phyloP scores from a whole-genome alignment of 305 asterid genomes.

The Fraxinus velutina region DNA sequence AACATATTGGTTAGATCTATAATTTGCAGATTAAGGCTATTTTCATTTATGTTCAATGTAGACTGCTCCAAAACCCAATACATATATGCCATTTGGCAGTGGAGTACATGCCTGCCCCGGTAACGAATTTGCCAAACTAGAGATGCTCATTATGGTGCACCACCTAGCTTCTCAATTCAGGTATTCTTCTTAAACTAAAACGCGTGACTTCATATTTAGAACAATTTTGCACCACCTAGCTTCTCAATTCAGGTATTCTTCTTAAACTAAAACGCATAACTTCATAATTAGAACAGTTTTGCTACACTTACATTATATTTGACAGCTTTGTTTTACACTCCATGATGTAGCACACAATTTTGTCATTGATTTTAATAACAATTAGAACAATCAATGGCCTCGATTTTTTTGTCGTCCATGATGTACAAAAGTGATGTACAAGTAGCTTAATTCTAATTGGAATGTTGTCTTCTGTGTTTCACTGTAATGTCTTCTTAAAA shows the following conservation, averaged over 20 bases:
- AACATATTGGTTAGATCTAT: not conserved
- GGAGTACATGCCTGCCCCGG: conserved; percentile 94
- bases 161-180: conserved; percentile 68
- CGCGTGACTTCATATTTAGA: not conserved
- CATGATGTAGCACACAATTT: too few species aligned
- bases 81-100: conserved; percentile 85
- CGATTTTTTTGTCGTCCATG: too few species aligned
- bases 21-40: not conserved
- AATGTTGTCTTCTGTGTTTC: not conserved
- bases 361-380: too few species aligned
- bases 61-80: conserved; percentile 56
- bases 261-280: not conserved
- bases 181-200: conserved; percentile 26
- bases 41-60: not conserved
- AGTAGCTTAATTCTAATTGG: not conserved
- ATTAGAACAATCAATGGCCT: too few species aligned
- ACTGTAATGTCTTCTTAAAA: not conserved
- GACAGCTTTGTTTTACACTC: too few species aligned
- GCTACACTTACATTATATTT: conserved; percentile 7
- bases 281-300: not conserved
- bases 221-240: conserved; percentile 52
- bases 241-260: conserved; percentile 57
- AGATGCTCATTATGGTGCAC: conserved; percentile 70
- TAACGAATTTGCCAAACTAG: conserved; percentile 80
- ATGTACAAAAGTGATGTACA: too few species aligned